Base-by-base conservation (phyloP, 345 rosid genomes). In the Euclidium syriacum region DNA sequence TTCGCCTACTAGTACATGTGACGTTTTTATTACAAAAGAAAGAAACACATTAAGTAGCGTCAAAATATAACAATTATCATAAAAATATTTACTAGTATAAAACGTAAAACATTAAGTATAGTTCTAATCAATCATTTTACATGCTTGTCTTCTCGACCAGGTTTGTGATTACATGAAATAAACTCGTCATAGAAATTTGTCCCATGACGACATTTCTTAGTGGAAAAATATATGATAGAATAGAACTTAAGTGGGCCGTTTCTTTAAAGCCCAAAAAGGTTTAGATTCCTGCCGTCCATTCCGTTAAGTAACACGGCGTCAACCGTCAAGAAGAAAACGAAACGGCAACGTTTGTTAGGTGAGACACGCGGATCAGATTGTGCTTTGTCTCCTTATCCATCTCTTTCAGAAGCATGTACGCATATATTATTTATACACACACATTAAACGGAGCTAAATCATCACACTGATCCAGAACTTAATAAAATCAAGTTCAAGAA, bases 321-420 rank as follows among this genome's bases (percentile, higher is more conserved):
- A 54, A 22, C 1, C 1, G 2, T 30, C 34, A 8, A 30, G 32
- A 53, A 11, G 23, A 51, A 51, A 12, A 6, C 1, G 4, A 70
- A 62, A 70, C 74, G 63, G 49, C 35, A 32, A 14, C 73, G 73
- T 69, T 61, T 69, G 51, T 42, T 62, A 53, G 68, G 57, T 70
- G 24, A 54, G 50, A 62, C 63, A 54, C 51, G 56, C 29, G 62
- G 73, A 60, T 60, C 19, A 34, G 67, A 69, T 33, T 32, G 67
- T 50, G 66, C 15, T 68, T 59, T 23, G 39, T 59, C 59, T 68
- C 47, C 61, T 68, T 16, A 30, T 49, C 61, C 8, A 17, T 68
- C 60, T 11, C 46, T 68, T 5, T 24, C 60, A 10, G 17, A 9
- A 62, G 62, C 62, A 69, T 69, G 60, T 51, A 10, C 7, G 4